A percentile compares a stretch with the other conserved stretches of the same genome.
Evolutionary conservation across 2,329 filamentous ascomycete genomes (phyloP).

Genomic region (Teratosphaeria zuluensis): DNA sequence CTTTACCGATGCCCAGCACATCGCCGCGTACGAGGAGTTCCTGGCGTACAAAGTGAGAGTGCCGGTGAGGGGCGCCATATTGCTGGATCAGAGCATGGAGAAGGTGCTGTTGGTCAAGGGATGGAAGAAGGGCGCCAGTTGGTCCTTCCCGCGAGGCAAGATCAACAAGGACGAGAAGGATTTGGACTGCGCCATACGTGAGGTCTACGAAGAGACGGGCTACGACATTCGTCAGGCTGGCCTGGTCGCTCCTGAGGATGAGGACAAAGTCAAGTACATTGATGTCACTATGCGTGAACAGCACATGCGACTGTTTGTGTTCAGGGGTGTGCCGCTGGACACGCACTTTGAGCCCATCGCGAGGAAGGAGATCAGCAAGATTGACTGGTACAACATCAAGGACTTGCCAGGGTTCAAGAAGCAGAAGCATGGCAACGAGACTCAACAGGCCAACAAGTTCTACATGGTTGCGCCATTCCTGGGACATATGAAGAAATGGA

Average conservation of each 20-base stretch:
- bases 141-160: constrained; percentile 95
- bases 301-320: constrained; percentile 85
- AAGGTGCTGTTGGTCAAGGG: constrained; percentile 88
- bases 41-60: constrained; percentile 89
- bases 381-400: constrained; percentile 85
- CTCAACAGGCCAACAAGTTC: constrained; percentile 64
- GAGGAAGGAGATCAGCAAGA: constrained; percentile 94
- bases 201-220: constrained; percentile 94
- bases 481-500: constrained; percentile 21
- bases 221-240: constrained; percentile 70
- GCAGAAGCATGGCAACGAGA: constrained; percentile 55
- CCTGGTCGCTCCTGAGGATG: constrained; percentile 56
- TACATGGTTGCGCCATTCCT: constrained; percentile 94
- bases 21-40: constrained; percentile 82
- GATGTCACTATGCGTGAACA: constrained; percentile 86
- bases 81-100: constrained; percentile 92
- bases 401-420: constrained; percentile 77
- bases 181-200: constrained; percentile 82
- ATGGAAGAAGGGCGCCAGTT: constrained; percentile 93
- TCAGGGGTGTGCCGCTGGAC: constrained; percentile 77
- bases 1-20: constrained; percentile 68
- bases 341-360: constrained; percentile 83
- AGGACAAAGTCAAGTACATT: constrained; percentile 59
- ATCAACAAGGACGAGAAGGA: constrained; percentile 97
- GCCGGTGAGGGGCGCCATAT: constrained; percentile 84